Evolutionary conservation across 2,329 filamentous ascomycete species (phyloP), one percentile per base, ranked within the genome.

Genomic region (Colletotrichum lindemuthianum): DNA sequence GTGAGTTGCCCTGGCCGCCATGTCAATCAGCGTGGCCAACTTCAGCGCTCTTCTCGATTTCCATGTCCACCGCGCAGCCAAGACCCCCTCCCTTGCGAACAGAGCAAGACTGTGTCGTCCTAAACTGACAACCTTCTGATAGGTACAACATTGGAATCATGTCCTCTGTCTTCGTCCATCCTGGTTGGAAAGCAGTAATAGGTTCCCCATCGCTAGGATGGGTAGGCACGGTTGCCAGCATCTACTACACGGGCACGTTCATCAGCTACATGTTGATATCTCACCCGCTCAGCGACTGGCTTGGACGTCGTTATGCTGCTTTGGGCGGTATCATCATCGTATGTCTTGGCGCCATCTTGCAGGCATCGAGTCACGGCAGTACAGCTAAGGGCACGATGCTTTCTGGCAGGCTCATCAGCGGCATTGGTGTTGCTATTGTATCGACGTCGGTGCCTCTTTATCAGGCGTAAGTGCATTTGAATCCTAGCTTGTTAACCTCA

Each of bases 71-170:
- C 24, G 5, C 24, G 4, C 24, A 24, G 24, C 24, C 24, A 24
- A 24, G 24, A 24, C 24, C 24, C 24, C 24, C 24, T 24, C 24
- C 24, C 4, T 24, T 4, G 24, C 5, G 24, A 24, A 24, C 5
- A 24, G 24, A 4, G 24, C 24, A 24, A 24, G 24, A 24, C 24
- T 24, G 24, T 24, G 24, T n/a, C n/a, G n/a, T n/a, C n/a, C n/a
- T n/a, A n/a, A n/a, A 16, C 41, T 45, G 8, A 49, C 1, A 12
- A 33, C 1, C 12, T 7, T n/a, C 15, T 8, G 13, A 2, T 48
- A 84, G 82, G 12, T 87, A 88, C 72, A 86, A 87, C 70, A 81
- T 88, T 68, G 86, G 85, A 56, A 79, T 88, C 47, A 76, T 87
- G 15, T 83, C 84, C 1, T 84, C 84, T 1, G 77, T 88, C 41